A percentile compares a stretch with the other conserved stretches of the same genome.
Evolutionary conservation across 331 rosid genomes (phyloP).

Genomic region (Telfairia occidentalis): DNA sequence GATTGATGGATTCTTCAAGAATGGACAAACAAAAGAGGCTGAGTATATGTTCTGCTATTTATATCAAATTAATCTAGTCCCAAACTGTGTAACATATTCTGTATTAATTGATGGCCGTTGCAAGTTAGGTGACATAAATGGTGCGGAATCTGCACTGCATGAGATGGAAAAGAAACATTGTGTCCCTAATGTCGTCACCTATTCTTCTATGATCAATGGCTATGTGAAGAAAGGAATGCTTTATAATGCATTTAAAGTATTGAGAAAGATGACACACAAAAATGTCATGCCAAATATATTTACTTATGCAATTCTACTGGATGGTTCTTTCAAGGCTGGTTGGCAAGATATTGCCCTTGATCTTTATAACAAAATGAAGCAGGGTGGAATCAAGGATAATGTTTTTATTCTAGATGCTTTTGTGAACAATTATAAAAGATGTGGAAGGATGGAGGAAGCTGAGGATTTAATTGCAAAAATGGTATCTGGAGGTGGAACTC

Average conservation of each 20-base stretch:
- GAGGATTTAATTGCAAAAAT: constrained; percentile 40
- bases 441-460: constrained; percentile 57
- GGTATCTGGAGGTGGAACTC: constrained; percentile 50
- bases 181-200: constrained; percentile 56
- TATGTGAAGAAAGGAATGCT: constrained; percentile 72
- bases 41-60: constrained; percentile 41
- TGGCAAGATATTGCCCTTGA: constrained; percentile 46
- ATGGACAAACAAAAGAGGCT: constrained; percentile 47
- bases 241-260: constrained; percentile 40
- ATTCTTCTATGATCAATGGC: constrained; percentile 68
- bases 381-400: constrained; percentile 50
- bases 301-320: constrained; percentile 54
- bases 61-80: constrained; percentile 41
- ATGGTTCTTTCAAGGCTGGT: constrained; percentile 54
- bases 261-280: constrained; percentile 43
- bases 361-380: constrained; percentile 60
- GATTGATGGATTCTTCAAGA: constrained; percentile 71
- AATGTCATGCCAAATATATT: constrained; percentile 56
- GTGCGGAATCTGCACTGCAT: constrained; percentile 41
- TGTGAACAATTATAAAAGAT: constrained; percentile 59
- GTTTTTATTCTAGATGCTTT: constrained; percentile 54
- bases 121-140: constrained; percentile 54
- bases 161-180: constrained; percentile 47
- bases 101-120: constrained; percentile 56
- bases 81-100: constrained; percentile 63